Base-by-base conservation (phyloP, 2,329 filamentous ascomycete genomes). In the Paradendryphiella salina region DNA sequence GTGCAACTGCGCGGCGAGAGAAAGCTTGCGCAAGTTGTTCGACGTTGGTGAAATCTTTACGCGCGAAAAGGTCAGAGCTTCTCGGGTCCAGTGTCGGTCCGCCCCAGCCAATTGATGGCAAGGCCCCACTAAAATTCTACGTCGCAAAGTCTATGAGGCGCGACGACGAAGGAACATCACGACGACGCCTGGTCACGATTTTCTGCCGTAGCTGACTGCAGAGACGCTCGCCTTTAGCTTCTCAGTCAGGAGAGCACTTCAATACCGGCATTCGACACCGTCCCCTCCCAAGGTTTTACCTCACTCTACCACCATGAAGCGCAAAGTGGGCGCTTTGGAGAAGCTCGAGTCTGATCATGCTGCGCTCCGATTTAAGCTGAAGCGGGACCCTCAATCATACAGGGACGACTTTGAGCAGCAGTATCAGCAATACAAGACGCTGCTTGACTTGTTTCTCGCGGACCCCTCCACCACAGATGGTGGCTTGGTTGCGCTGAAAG, bases 271-370 rank as follows among this genome's bases (percentile, higher is more conserved):
- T 23, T 33, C 18, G 21, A 26, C 17, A 5, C n/a, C 17, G n/a
- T 5, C 17, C 15, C 5, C 15, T 17, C 29, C 42, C 17, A 11
- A 9, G 10, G 6, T 8, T 13, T 8, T 20, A 31, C 20, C 26
- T 37, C 42, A 5, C 21, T n/a, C 17, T 34, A 14, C 23, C 20
- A 51, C 8, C 14, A 89, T 85, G 53, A 96, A 96, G 77, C 83
- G 91, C 73, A 95, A 94, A 78, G 83, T 96, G 52, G 90, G 89
- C 48, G 92, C 92, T 54, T 85, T 96, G 74, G 92, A 96, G 77
- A 96, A 96, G 82, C 85, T 96, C 63, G 92, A 96, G 71, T 92
- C 91, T 26, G 65, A 71, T 18, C 58, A 60, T 67, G 86, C 90
- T 58, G 94, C 88, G 75, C 79, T 96, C 43, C 91, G 96, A 72